A percentile compares a stretch with the other conserved stretches of the same genome.
These are phyloP conservation scores for Ophiostoma pallidulum DNA, from an alignment of 2,329 filamentous ascomycete genomes.

Conservation along the genomic window DNA sequence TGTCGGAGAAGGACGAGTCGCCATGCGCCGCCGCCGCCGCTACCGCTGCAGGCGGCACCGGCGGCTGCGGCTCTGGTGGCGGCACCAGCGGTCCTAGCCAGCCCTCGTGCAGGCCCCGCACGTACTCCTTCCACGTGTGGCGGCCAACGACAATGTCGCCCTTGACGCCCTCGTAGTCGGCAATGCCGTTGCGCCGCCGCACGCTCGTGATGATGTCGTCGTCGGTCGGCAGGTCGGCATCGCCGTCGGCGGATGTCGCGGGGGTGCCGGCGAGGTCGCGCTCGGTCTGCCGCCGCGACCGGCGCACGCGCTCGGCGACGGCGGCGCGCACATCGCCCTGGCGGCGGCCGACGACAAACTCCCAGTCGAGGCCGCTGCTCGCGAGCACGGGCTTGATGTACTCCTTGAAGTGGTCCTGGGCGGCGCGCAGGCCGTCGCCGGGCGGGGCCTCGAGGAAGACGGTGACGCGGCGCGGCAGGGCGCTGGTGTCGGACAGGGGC, in stretches of 20 bases:
- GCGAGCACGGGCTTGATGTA: slow-evolving; percentile 92
- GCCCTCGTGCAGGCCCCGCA: slow-evolving; percentile 86
- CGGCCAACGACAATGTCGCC: slow-evolving; percentile 86
- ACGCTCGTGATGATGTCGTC: slow-evolving; percentile 54
- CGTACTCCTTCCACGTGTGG: slow-evolving; percentile 95
- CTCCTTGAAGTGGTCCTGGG: slow-evolving; percentile 92
- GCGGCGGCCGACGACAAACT: slow-evolving; percentile 82
- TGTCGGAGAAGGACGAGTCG: too few species aligned
- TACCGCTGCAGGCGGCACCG: slow-evolving; percentile 14
- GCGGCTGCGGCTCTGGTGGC: slow-evolving; percentile 32
- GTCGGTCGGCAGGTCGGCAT: slow-evolving; percentile 40
- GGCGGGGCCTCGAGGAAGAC: slow-evolving; percentile 81
- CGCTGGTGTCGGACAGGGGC: slow-evolving; percentile 54
- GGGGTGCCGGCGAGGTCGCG: slow-evolving; percentile 29
- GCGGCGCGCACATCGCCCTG: slow-evolving; percentile 89
- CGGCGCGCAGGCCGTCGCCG: slow-evolving; percentile 69
- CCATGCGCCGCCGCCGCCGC: slow-evolving; percentile 33
- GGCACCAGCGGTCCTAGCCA: slow-evolving; percentile 80
- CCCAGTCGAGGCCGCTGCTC: slow-evolving; percentile 86
- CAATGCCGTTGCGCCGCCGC: slow-evolving; percentile 56
- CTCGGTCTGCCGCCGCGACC: slow-evolving; percentile 52
- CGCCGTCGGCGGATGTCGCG: slow-evolving; percentile 21
- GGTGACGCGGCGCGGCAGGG: slow-evolving; percentile 74
- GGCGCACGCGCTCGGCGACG: slow-evolving; percentile 76
- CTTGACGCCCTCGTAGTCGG: slow-evolving; percentile 60